Conservation (phyloP, 306 rosid species). For the Trifolium pratense region DNA sequence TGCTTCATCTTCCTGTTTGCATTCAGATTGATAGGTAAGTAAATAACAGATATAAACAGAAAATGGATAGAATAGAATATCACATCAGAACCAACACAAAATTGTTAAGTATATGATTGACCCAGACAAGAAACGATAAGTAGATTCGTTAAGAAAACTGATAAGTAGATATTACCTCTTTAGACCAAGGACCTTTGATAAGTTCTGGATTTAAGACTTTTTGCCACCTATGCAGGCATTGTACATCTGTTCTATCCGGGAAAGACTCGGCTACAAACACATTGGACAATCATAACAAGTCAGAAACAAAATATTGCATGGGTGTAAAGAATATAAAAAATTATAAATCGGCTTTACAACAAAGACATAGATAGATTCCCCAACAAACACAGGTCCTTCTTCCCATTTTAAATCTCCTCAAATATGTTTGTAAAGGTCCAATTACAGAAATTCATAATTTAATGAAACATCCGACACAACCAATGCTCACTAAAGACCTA, state of each 20-base stretch:
- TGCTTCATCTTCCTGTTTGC: slow-evolving; percentile 82
- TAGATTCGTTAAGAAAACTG: neutral
- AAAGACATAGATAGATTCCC: neutral
- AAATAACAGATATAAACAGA: slow-evolving; percentile 24
- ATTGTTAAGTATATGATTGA: slow-evolving; percentile 25
- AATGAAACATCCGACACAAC: neutral
- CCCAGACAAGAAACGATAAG: slow-evolving; percentile 18
- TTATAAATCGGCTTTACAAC: neutral
- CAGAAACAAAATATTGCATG: slow-evolving; percentile 31
- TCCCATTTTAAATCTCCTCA: slow-evolving; percentile 15
- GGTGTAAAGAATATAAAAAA: neutral
- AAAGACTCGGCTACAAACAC: slow-evolving; percentile 82
- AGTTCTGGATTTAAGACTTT: slow-evolving; percentile 98
- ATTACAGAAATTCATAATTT: slow-evolving; percentile 15
- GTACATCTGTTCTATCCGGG: slow-evolving; percentile 97
- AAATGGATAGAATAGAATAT: slow-evolving; percentile 1
- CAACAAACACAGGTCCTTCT: neutral
- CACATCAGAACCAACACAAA: slow-evolving; percentile 1
- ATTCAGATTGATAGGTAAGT: slow-evolving; percentile 40
- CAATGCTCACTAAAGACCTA: neutral
- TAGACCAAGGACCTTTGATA: slow-evolving; percentile 99
- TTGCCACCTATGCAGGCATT: slow-evolving; percentile 99
- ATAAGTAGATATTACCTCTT: slow-evolving; percentile 68
- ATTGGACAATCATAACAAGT: slow-evolving; percentile 41
- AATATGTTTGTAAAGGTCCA: neutral